Evolutionary conservation across 495 filamentous ascomycete genomes (phyloP).

Genomic region (Filosporella fistucella): DNA sequence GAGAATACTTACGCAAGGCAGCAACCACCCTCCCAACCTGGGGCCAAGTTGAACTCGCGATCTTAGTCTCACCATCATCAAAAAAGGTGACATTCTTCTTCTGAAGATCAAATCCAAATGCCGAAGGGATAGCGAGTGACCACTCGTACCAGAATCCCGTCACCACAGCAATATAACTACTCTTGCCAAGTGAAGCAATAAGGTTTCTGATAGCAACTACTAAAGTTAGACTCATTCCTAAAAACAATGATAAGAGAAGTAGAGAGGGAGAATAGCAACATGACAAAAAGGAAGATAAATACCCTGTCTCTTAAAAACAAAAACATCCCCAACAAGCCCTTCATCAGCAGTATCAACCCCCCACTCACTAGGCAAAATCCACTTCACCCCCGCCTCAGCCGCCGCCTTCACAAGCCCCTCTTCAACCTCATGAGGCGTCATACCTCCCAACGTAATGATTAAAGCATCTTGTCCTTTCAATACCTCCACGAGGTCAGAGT

Average conservation of each 20-base stretch:
- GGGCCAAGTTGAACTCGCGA: slow-evolving; percentile 37
- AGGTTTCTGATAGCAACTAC: no score
- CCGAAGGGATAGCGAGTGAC: slow-evolving; percentile 26
- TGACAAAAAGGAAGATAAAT: no score
- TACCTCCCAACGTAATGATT: slow-evolving; percentile 50
- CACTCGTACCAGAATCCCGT: slow-evolving; percentile 47
- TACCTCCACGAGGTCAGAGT: slow-evolving; percentile 41
- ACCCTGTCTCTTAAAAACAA: no score
- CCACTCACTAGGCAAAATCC: slow-evolving; percentile 60
- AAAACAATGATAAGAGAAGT: no score
- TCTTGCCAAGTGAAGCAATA: no score
- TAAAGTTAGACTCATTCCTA: no score
- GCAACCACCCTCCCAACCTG: slow-evolving; percentile 42
- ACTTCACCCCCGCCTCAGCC: slow-evolving; percentile 53
- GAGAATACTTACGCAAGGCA: no score
- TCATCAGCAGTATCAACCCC: slow-evolving; percentile 38
- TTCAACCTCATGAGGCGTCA: slow-evolving; percentile 32
- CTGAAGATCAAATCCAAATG: slow-evolving; percentile 34
- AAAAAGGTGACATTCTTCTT: slow-evolving; percentile 28
- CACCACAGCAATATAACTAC: slow-evolving; percentile 30
- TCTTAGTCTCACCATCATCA: slow-evolving; percentile 29
- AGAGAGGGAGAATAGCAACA: no score
- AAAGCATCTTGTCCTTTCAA: slow-evolving; percentile 44
- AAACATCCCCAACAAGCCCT: slow-evolving; percentile 31
- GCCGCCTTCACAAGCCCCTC: slow-evolving; percentile 53